phyloP scores from a whole-genome alignment of 495 filamentous ascomycete genomes.

The Xanthoparmelia taractica region DNA sequence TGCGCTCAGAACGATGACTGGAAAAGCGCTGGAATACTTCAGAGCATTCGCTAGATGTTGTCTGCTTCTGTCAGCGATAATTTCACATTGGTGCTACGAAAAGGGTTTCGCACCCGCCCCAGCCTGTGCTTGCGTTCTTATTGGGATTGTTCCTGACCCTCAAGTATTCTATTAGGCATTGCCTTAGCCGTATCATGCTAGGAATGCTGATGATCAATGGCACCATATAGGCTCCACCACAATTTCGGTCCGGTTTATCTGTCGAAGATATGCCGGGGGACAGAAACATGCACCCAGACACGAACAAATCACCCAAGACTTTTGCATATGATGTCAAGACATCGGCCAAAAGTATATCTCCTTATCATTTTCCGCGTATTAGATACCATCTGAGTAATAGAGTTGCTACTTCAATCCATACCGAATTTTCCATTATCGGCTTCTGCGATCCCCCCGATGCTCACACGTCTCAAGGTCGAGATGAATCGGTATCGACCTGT shows the following conservation, averaged over 20 bases:
- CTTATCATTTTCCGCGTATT: background rate
- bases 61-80: constrained; percentile 20
- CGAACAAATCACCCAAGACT: constrained; percentile 80
- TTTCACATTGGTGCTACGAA: background rate
- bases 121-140: constrained; percentile 35
- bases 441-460: constrained; percentile 72
- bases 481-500: constrained; percentile 71
- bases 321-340: constrained; percentile 90
- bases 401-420: constrained; percentile 24
- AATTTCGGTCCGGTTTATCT: constrained; percentile 67
- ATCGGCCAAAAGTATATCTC: constrained; percentile 86
- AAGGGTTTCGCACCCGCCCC: constrained; percentile 41
- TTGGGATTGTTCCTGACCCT: constrained; percentile 51
- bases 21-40: constrained; percentile 89
- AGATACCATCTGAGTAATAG: background rate
- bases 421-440: constrained; percentile 77
- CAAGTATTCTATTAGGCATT: constrained; percentile 82
- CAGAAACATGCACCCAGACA: constrained; percentile 86
- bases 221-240: constrained; percentile 66
- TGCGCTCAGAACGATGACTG: constrained; percentile 72
- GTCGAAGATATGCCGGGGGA: constrained; percentile 59
- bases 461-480: constrained; percentile 59
- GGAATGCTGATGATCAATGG: constrained; percentile 76
- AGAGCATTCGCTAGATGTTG: constrained; percentile 87
- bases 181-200: constrained; percentile 75